Conservation (phyloP, 805 yeast species). For the Candida xiaguanensis region DNA sequence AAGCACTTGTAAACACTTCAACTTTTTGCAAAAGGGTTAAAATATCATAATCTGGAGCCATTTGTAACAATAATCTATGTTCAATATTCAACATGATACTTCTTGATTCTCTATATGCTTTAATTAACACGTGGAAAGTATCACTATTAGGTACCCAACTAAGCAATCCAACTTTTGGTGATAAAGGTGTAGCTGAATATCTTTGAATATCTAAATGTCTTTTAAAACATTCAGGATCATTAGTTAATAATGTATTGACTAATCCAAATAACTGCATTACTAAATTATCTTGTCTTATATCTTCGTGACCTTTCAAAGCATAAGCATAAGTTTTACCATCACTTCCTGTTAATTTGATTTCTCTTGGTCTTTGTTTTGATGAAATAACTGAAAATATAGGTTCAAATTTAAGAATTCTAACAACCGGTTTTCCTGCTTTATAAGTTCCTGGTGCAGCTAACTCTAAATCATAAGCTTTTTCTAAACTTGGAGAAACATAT, state of each 20-base stretch:
- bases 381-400: conserved; percentile 83
- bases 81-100: conserved; percentile 88
- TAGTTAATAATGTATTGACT: conserved; percentile 82
- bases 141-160: conserved; percentile 99
- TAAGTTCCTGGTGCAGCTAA: conserved; percentile 95
- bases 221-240: conserved; percentile 94
- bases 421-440: conserved; percentile 74
- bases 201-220: conserved; percentile 91
- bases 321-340: conserved; percentile 90
- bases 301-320: conserved; percentile 92
- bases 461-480: conserved; percentile 73
- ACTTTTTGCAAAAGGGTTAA: conserved; percentile 87
- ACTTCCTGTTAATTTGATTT: conserved; percentile 72
- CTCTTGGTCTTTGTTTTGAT: conserved; percentile 94
- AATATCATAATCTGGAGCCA: conserved; percentile 96
- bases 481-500: conserved; percentile 87
- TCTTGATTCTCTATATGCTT: conserved; percentile 89
- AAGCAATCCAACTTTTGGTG: conserved; percentile 93
- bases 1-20: conserved; percentile 93
- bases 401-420: conserved; percentile 71
- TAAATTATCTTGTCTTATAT: conserved; percentile 92
- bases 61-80: conserved; percentile 92
- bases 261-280: conserved; percentile 97
- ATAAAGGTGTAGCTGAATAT: conserved; percentile 89
- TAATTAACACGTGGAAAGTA: conserved; percentile 88